Percentiles rank a stretch among this genome's conserved stretches.
Conservation (phyloP, 148 eudicot genomes). For the Diospyros lotus region DNA sequence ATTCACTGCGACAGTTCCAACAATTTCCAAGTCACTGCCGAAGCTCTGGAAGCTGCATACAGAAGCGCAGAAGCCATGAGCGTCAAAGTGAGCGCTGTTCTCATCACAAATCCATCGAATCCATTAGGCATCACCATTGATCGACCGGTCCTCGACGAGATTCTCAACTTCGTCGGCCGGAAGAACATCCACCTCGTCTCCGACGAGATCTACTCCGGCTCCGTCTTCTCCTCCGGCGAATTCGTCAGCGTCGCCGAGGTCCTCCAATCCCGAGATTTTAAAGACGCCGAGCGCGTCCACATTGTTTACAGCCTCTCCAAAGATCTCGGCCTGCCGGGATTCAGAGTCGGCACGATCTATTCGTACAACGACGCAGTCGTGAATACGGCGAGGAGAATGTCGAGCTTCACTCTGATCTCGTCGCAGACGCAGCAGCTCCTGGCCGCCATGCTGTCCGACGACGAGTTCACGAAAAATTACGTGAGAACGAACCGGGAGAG, state of each 20-base stretch:
- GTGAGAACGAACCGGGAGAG: conserved; percentile 54
- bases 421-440: conserved; percentile 70
- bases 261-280: conserved; percentile 36
- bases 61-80: conserved; percentile 40
- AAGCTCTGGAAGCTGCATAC: conserved; percentile 73
- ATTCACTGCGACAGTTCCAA: conserved; percentile 73
- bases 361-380: conserved; percentile 77
- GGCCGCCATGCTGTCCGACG: conserved; percentile 57
- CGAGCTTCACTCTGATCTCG: conserved; percentile 69
- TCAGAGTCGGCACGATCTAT: conserved; percentile 67
- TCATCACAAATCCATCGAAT: conserved; percentile 90
- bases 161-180: conserved; percentile 44
- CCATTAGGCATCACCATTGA: conserved; percentile 68
- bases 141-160: conserved; percentile 38
- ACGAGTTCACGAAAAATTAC: conserved; percentile 44
- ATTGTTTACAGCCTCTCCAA: conserved; percentile 75
- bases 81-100: conserved; percentile 52
- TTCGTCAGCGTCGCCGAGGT: conserved; percentile 77
- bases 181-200: conserved; percentile 84
- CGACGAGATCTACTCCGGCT: conserved; percentile 92
- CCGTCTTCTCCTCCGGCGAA: conserved; percentile 53
- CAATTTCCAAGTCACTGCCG: conserved; percentile 65
- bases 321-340: conserved; percentile 76
- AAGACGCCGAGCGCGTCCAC: conserved; percentile 56
- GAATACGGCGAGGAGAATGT: conserved; percentile 69